Conservation (phyloP, 1,139 yeast species). For the Hemisphaericaspora xylofermentans region DNA sequence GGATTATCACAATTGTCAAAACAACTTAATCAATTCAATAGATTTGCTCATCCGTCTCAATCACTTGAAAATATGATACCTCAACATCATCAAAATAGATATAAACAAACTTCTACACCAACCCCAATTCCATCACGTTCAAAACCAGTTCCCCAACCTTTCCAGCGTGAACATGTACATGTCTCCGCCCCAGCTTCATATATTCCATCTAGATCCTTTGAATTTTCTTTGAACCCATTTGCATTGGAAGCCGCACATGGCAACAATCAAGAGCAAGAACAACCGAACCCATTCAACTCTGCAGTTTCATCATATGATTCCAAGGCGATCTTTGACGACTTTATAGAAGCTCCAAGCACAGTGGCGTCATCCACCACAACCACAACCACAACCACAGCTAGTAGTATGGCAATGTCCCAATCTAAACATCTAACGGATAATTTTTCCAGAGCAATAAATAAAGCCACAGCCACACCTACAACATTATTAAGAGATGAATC, state of each 20-base stretch:
- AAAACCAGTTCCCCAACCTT: neutral
- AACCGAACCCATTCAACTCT: slow-evolving; percentile 8
- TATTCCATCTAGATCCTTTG: slow-evolving; percentile 15
- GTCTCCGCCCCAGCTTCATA: neutral
- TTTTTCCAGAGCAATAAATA: neutral
- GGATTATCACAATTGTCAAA: slow-evolving; percentile 12
- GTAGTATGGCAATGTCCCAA: neutral
- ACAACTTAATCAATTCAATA: slow-evolving; percentile 12
- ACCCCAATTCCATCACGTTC: slow-evolving; percentile 1
- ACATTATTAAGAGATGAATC: slow-evolving; percentile 22
- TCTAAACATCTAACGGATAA: slow-evolving; percentile 1
- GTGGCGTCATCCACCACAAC: slow-evolving; percentile 11
- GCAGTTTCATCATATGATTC: slow-evolving; percentile 13
- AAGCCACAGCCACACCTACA: slow-evolving; percentile 15
- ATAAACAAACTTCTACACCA: neutral
- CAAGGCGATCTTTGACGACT: slow-evolving; percentile 15
- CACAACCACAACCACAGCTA: slow-evolving; percentile 6
- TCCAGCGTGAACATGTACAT: neutral
- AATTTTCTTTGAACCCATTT: slow-evolving; percentile 33
- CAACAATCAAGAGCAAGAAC: slow-evolving; percentile 10
- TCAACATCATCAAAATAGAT: slow-evolving; percentile 6
- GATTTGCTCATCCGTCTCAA: slow-evolving; percentile 8
- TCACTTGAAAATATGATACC: slow-evolving; percentile 5
- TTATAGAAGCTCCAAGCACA: slow-evolving; percentile 10
- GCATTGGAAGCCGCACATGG: slow-evolving; percentile 36